phyloP scores from a whole-genome alignment of 2,329 filamentous ascomycete genomes.

The Microsporum ferrugineum region DNA sequence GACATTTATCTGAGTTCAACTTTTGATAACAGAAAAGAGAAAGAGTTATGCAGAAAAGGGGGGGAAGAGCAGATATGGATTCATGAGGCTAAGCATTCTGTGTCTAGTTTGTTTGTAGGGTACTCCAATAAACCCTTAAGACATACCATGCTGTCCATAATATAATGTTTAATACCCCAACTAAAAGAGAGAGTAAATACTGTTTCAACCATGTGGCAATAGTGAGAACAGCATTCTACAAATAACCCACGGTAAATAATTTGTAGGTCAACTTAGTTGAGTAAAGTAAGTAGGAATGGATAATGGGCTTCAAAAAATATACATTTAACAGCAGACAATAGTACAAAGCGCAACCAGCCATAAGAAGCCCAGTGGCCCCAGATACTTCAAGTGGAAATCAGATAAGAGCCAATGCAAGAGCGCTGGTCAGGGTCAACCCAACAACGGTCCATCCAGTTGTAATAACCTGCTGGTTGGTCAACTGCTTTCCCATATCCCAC shows the following conservation, averaged over 20 bases:
- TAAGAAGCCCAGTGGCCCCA: not conserved
- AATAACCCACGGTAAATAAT: not conserved
- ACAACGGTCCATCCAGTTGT: slow-evolving; percentile 54
- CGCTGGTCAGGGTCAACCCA: slow-evolving; percentile 43
- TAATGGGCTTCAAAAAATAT: not conserved
- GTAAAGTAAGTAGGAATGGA: not conserved
- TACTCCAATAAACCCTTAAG: not conserved
- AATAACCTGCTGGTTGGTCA: slow-evolving; percentile 54
- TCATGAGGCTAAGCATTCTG: not conserved
- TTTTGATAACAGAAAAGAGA: not conserved
- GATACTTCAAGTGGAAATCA: slow-evolving; percentile 17
- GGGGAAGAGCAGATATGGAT: not conserved
- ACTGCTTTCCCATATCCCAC: slow-evolving; percentile 54
- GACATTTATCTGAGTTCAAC: not conserved
- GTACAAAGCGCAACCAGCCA: slow-evolving; percentile 6
- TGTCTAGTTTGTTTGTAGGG: not conserved
- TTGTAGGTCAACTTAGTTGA: not conserved
- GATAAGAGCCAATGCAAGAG: slow-evolving; percentile 38
- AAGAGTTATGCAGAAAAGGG: not conserved
- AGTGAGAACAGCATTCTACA: not conserved
- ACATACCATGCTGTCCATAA: not conserved
- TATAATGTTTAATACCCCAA: not conserved
- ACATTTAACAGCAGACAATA: slow-evolving; percentile 8
- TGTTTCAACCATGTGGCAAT: no score
- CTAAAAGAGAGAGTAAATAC: not conserved